A percentile compares a stretch with the other conserved stretches of the same genome.
These are phyloP conservation scores for Sclerotinia subarctica DNA, from an alignment of 2,329 filamentous ascomycete species.

Conservation along the genomic window DNA sequence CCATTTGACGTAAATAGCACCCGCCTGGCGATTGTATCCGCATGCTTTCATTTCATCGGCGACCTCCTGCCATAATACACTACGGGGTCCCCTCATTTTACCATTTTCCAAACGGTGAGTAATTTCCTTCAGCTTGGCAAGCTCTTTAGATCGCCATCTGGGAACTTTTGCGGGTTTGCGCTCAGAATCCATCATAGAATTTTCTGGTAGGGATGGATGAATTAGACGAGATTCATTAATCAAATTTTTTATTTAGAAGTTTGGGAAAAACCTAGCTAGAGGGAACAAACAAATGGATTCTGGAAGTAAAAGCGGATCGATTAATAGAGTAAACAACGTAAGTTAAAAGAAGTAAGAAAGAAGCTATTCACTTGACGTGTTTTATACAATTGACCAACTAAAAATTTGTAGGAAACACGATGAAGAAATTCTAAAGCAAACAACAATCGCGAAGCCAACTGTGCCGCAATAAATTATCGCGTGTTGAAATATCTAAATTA, in stretches of 20 bases:
- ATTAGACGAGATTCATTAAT: neutral
- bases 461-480: neutral
- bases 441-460: neutral
- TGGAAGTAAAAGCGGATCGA: neutral
- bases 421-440: neutral
- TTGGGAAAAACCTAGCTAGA: neutral
- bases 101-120: neutral
- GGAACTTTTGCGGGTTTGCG: rapidly evolving
- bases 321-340: neutral
- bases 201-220: neutral
- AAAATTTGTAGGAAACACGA: neutral
- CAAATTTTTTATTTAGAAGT: neutral
- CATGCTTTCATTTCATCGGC: neutral
- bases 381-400: neutral
- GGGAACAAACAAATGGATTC: neutral
- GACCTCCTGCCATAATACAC: neutral
- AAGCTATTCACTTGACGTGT: neutral
- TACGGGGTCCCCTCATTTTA: too few relatives aligned
- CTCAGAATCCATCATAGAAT: neutral
- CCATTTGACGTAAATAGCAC: neutral
- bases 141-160: neutral
- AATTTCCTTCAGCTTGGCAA: neutral
- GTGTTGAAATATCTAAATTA: neutral
- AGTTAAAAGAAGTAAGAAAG: neutral
- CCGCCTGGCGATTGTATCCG: constrained; percentile 3